Percentiles rank a stretch among this genome's conserved stretches.
phyloP scores from a whole-genome alignment of 257 asterid species.

The Ocimum tenuiflorum region DNA sequence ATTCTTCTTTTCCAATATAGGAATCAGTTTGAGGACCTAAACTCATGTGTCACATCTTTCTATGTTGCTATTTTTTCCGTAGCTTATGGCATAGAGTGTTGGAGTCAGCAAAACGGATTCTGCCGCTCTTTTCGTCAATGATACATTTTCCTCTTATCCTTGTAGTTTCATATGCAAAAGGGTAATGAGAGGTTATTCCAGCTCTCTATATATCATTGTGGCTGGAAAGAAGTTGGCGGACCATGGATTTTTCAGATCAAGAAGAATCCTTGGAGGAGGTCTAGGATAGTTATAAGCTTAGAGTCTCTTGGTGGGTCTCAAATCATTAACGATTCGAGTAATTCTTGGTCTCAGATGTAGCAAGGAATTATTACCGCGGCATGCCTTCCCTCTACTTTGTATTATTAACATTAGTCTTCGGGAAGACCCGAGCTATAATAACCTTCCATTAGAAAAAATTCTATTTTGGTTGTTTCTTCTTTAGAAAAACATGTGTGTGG shows the following conservation, averaged over 20 bases:
- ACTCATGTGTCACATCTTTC: neutral
- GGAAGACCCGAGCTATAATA: neutral
- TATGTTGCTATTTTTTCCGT: neutral
- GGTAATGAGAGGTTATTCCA: neutral
- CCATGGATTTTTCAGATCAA: neutral
- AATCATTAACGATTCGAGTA: neutral
- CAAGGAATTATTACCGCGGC: neutral
- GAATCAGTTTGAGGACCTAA: neutral
- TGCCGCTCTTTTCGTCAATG: neutral
- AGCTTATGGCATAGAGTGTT: neutral
- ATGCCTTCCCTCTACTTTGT: neutral
- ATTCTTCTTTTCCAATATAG: neutral
- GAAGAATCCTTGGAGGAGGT: neutral
- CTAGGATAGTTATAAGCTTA: neutral
- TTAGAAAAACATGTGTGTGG: neutral
- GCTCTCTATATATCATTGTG: neutral
- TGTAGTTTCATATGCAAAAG: neutral
- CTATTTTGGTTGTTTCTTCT: too few relatives aligned
- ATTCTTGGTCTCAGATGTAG: neutral
- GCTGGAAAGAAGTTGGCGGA: neutral
- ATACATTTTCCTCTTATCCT: neutral
- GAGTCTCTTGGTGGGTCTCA: neutral
- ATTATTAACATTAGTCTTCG: neutral
- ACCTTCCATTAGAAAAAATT: neutral
- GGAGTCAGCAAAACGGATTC: neutral